These are phyloP conservation scores for Monosporascus sp. DNA, from an alignment of 2,329 filamentous ascomycete species.

Conservation along the genomic window DNA sequence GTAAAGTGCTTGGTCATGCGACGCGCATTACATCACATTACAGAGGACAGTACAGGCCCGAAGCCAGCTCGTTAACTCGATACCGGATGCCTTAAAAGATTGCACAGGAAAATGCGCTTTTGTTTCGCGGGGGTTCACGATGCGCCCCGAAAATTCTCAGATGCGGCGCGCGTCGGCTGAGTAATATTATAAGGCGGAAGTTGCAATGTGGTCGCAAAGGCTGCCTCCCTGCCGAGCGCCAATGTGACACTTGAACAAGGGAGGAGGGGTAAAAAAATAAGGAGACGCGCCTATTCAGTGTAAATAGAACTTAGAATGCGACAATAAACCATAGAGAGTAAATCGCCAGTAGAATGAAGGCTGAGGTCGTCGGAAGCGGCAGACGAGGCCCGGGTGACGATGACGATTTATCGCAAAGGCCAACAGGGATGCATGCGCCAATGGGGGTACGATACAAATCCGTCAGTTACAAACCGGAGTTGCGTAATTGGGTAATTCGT, in stretches of 20 bases:
- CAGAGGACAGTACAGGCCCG: neutral
- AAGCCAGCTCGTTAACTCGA: neutral
- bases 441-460: neutral
- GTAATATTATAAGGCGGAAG: neutral
- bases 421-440: neutral
- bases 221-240: neutral
- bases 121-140: neutral
- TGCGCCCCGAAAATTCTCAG: neutral
- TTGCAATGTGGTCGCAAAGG: neutral
- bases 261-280: neutral
- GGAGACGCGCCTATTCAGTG: neutral
- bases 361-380: neutral
- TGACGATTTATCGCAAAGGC: neutral
- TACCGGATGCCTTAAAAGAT: neutral
- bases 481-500: neutral
- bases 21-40: constrained; percentile 15
- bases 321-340: too few species aligned
- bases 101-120: neutral
- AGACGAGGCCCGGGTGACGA: neutral
- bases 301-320: neutral
- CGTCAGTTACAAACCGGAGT: neutral
- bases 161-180: neutral
- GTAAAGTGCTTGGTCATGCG: constrained; percentile 5
- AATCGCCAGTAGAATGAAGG: neutral
- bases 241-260: neutral